These are phyloP conservation scores for Agrocybe chaxingu DNA, from an alignment of 768 basidiomycete species.

Conservation along the genomic window DNA sequence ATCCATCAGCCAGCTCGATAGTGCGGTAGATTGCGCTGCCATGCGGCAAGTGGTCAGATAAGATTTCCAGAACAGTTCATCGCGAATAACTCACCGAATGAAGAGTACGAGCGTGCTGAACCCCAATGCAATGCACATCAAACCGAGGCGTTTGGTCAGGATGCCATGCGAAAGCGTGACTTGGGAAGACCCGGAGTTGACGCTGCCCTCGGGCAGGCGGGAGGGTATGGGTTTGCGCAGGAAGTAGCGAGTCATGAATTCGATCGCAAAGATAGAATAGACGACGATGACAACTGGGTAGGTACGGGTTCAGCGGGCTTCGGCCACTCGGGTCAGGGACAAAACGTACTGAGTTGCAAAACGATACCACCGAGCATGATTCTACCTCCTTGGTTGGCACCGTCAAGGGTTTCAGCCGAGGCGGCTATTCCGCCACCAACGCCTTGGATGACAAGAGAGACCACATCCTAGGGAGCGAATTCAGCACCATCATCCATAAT, in stretches of 20 bases:
- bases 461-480: slow-evolving; percentile 31
- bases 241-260: slow-evolving; percentile 44
- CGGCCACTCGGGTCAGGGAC: not conserved
- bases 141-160: slow-evolving; percentile 21
- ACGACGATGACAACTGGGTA: slow-evolving; percentile 38
- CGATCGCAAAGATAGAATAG: slow-evolving; percentile 37
- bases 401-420: slow-evolving; percentile 20
- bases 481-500: too few relatives aligned
- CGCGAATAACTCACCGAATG: slow-evolving; percentile 36
- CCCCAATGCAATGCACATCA: slow-evolving; percentile 31
- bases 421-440: slow-evolving; percentile 59
- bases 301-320: not conserved
- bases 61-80: not conserved
- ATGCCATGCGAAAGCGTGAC: not conserved
- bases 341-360: slow-evolving; percentile 46
- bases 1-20: slow-evolving; percentile 49
- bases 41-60: not conserved
- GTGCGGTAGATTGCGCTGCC: slow-evolving; percentile 48
- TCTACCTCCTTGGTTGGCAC: slow-evolving; percentile 26
- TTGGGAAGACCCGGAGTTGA: not conserved
- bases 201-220: slow-evolving; percentile 1
- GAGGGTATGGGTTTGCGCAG: slow-evolving; percentile 26
- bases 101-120: slow-evolving; percentile 41
- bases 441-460: slow-evolving; percentile 62
- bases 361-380: slow-evolving; percentile 65